A percentile compares a stretch with the other conserved stretches of the same genome.
Conservation (phyloP, 805 yeast genomes). For the baker's yeast (Saccharomyces cerevisiae) region DNA sequence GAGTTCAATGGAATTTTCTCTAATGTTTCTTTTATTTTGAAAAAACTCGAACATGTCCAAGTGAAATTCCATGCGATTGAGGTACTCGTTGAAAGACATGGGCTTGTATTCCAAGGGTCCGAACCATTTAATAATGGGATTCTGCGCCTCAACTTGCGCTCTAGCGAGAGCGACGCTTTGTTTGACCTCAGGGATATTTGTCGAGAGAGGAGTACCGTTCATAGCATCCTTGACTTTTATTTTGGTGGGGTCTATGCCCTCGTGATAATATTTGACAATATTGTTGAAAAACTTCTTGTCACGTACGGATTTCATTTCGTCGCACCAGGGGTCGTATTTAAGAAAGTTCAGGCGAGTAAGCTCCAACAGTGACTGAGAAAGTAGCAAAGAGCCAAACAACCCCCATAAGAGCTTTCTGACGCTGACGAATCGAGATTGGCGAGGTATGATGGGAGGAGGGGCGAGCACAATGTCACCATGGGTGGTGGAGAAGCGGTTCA, state of each 20-base stretch:
- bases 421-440: not conserved
- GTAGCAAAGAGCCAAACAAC: slow-evolving; percentile 37
- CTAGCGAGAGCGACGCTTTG: slow-evolving; percentile 32
- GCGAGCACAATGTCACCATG: slow-evolving; percentile 19
- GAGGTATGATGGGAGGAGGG: not conserved
- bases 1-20: slow-evolving; percentile 12
- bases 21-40: slow-evolving; percentile 13
- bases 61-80: slow-evolving; percentile 27
- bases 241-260: slow-evolving; percentile 30
- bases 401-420: slow-evolving; percentile 29
- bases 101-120: slow-evolving; percentile 56
- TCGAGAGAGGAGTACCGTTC: slow-evolving; percentile 23
- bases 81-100: slow-evolving; percentile 36
- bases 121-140: slow-evolving; percentile 49
- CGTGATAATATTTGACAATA: slow-evolving; percentile 27
- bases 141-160: slow-evolving; percentile 42
- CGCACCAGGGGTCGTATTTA: slow-evolving; percentile 63
- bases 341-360: slow-evolving; percentile 38
- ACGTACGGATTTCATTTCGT: slow-evolving; percentile 53
- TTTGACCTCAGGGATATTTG: slow-evolving; percentile 27
- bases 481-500: slow-evolving; percentile 28
- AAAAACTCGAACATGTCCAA: slow-evolving; percentile 25
- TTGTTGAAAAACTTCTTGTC: slow-evolving; percentile 32
- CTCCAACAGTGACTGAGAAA: slow-evolving; percentile 53
- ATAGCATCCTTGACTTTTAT: slow-evolving; percentile 28